Base-by-base conservation (phyloP, 176 grass and related monocot genomes). In the Leersia perrieri region DNA sequence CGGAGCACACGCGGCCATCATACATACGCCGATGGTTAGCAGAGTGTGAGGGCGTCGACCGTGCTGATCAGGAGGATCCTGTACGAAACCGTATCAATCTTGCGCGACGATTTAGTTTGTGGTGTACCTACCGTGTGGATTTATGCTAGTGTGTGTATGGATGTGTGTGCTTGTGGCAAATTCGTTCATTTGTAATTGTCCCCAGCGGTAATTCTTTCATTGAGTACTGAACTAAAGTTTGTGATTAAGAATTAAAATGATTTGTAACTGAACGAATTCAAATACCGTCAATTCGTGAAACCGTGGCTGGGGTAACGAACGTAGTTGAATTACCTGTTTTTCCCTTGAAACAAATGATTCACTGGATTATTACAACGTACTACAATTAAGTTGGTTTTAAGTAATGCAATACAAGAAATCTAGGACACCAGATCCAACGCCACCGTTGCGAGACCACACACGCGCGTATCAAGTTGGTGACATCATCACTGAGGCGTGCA, bases 1-100 rank as follows among this genome's bases (percentile, higher is more conserved):
- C 23, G 83, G 78, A 31, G 68, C 67, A 10, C 51, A 85, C 33
- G 75, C 11, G 8, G 44, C 78, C 77, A 61, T 70, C 34, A 2
- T 28, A 9, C 3, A 2, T 38, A 80, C 12, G 23, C 55, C 40
- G 11, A 23, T 72, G 42, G 79, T 32, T 1, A 53, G 63, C 75
- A 71, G 86, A 34, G 5, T 23, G 11, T 34, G 71, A 78, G 70
- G 73, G 7, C 47, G 38, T 68, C 3, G 1, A 60, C 13, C n/a
- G 64, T 12, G n/a, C 15, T 36, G 60, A 28, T 36, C n/a, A 51
- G 20, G 3, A 53, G 20, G 49, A 53, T 2, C 16, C 58, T 3
- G 38, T 16, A 32, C 32, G 11, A 32, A 4, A 60, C 13, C 16
- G 51, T 29, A 62, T 63, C 53, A 64, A 64, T 71, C 76, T 84